phyloP scores from a whole-genome alignment of 106 monocot species.

The Acorus gramineus region DNA sequence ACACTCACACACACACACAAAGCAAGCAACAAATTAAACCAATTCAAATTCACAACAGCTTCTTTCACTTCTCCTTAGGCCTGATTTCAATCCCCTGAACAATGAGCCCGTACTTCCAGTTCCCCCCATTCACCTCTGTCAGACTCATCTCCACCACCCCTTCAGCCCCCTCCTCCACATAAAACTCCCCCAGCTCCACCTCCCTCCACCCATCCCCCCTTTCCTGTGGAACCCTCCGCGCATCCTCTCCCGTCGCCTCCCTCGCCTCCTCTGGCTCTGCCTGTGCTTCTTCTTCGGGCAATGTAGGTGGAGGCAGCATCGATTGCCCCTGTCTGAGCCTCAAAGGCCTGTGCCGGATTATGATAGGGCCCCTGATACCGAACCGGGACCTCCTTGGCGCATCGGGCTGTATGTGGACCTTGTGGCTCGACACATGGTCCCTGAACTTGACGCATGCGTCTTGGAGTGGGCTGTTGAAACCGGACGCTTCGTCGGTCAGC shows the following conservation, averaged over 20 bases:
- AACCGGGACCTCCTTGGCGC: background rate
- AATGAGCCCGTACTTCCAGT: constrained; percentile 35
- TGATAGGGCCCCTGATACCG: no score
- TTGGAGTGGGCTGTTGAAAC: constrained; percentile 28
- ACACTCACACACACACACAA: no score
- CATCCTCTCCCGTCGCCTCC: background rate
- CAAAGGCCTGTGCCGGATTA: no score
- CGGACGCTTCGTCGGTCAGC: background rate
- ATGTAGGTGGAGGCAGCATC: no score
- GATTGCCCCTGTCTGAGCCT: no score
- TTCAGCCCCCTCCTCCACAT: constrained; percentile 15
- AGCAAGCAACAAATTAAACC: no score
- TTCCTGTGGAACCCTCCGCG: background rate
- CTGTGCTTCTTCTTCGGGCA: background rate
- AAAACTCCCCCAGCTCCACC: constrained; percentile 39
- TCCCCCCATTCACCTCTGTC: constrained; percentile 12
- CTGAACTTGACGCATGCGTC: constrained; percentile 22
- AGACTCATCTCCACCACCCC: constrained; percentile 23
- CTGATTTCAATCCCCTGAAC: constrained; percentile 33
- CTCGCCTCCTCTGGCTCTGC: background rate
- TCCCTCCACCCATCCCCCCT: constrained; percentile 28
- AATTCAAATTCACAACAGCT: no score
- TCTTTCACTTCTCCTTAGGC: constrained; percentile 4
- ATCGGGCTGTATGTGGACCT: background rate
- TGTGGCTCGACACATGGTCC: background rate